Conservation (phyloP, 2,329 filamentous ascomycete genomes). For the Diplocarpon rosae region DNA sequence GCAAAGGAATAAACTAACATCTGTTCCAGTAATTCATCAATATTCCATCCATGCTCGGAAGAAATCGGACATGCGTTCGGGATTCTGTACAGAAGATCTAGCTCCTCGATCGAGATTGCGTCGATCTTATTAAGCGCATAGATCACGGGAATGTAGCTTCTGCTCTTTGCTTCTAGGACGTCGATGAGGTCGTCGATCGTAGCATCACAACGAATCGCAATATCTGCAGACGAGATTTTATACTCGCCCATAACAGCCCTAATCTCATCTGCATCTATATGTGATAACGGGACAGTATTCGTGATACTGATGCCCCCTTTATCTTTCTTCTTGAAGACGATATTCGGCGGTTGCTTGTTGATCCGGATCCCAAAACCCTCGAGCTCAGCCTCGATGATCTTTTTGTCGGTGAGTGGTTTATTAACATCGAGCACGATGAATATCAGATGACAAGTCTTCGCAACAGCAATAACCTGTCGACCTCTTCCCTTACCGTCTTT, state of each 20-base stretch:
- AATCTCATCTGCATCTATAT: constrained; percentile 94
- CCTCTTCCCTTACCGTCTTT: constrained; percentile 97
- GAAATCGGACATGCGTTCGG: constrained; percentile 96
- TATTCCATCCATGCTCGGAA: constrained; percentile 94
- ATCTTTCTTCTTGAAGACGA: constrained; percentile 99
- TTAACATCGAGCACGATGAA: constrained; percentile 98
- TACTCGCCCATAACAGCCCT: constrained; percentile 97
- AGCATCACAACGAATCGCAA: constrained; percentile 94
- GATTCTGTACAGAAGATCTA: constrained; percentile 92
- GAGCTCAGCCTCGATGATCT: constrained; percentile 86
- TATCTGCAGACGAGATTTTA: constrained; percentile 90
- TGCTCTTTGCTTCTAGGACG: constrained; percentile 82
- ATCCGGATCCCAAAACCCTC: constrained; percentile 97
- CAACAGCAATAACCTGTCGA: constrained; percentile 95
- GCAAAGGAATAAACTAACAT: constrained; percentile 50
- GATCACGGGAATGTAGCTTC: constrained; percentile 97
- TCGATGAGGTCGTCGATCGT: constrained; percentile 97
- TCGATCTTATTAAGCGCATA: constrained; percentile 99
- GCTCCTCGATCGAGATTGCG: constrained; percentile 91
- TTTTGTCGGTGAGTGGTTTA: constrained; percentile 94
- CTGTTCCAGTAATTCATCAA: constrained; percentile 90
- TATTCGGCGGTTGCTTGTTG: constrained; percentile 95
- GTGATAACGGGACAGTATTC: constrained; percentile 80
- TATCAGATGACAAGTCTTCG: constrained; percentile 96
- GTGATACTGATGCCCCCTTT: constrained; percentile 95